Evolutionary conservation across 257 asterid species (phyloP), one percentile per base, ranked within the genome.

Genomic region (Solanum peruvianum): DNA sequence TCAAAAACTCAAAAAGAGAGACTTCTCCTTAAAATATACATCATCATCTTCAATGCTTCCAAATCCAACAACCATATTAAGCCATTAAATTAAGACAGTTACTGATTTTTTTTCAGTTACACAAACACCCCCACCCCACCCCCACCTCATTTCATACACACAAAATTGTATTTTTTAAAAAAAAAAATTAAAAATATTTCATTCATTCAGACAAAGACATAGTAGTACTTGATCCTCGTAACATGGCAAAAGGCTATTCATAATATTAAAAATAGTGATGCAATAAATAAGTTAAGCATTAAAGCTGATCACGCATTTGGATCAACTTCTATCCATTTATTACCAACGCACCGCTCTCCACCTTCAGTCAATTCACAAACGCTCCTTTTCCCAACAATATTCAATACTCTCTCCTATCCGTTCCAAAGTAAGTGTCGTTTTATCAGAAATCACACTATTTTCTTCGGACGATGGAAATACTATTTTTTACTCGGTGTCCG

Each of bases 61-160:
- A 49, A 73, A 81, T 81, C 85, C 85, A 49, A 81, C 85, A 49
- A 49, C 85, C 69, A 80, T 49, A 81, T 81, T 81, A 49, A 29
- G 69, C 85, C 67, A 49, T 49, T 49, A 81, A 81, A 49, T 81
- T 81, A 49, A 81, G 69, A 81, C 85, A 29, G 12, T 49, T 80
- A 81, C 69, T 47, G 44, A 80, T 47, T 37, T 29, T 37, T 80
- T 4, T 45, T 80, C 67, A 29, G 44, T 80, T 80, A 47, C 85
- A 80, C 14, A 78, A 44, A 11, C 66, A 9, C 6, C 35, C 35
- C 35, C 35, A 27, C 29, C 69, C 67, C 62, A 52, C 64, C 64
- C 64, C 69, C 69, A 18, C 62, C 1, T 2, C 62, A 16, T 33
- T 33, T 33, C 35, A 33, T 5, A 52, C 23, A 52, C 60, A 47